Base-by-base conservation (phyloP, 129 eudicot species). In the Tanacetum coccineum region DNA sequence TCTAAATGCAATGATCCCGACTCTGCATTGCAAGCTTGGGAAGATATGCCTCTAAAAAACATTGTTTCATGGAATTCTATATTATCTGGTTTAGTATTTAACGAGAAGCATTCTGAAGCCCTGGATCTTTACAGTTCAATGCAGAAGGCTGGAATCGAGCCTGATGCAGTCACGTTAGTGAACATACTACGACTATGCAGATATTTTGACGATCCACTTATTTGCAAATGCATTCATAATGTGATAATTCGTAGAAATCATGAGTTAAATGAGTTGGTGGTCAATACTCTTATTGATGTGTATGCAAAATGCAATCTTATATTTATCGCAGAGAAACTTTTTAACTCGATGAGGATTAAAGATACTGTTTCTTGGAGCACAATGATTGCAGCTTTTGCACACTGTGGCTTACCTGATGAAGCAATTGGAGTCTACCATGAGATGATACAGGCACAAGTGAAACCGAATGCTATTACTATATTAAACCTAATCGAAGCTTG, bases 341-440 rank as follows among this genome's bases (percentile, higher is more conserved):
- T 88, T 57, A 59, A 58, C 74, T 72, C 49, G 30, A 76, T 81
- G 64, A 79, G 59, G 18, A 74, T 45, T 45, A 80, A 71, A 52
- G 96, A 93, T 78, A 62, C 74, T 14, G 81, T 86, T 72, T 74
- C 89, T 15, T 93, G 96, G 96, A 90, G 81, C 75, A 84, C 98
- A 46, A 93, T 93, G 96, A 93, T 88, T 72, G 82, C 89, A 9
- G 92, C 87, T 71, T 86, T 82, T 70, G 82, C 91, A 26, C 61
- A 81, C 55, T 86, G 87, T 63, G 89, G 95, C 59, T 70, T 88
- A 79, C 89, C 96, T 1, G 81, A 84, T 57, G 89, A 84, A 79
- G 89, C 98, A 60, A 77, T 93, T 66, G 28, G 68, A 62, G 78
- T 82, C 6, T 93, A 71, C 72, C 62, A 56, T 8, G 66, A 83